Evolutionary conservation across 2,329 filamentous ascomycete species (phyloP).

Genomic region (Calonectria ilicicola): DNA sequence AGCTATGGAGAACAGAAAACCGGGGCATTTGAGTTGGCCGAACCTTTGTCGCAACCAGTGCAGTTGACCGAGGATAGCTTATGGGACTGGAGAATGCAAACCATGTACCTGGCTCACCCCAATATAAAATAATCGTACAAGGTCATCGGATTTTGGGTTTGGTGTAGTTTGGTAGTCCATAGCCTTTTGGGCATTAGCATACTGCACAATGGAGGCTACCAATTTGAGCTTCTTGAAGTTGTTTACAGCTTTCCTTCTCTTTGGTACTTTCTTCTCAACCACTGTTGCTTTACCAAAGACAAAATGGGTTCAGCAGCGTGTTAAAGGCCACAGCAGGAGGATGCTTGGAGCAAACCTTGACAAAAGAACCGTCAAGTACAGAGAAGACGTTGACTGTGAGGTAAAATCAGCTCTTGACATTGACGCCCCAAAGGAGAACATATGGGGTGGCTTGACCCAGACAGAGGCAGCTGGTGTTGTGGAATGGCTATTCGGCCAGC

Average conservation of each 20-base stretch:
- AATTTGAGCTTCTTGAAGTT: background rate
- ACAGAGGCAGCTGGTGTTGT: constrained; percentile 8
- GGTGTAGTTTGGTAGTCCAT: background rate
- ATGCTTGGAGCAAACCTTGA: constrained; percentile 10
- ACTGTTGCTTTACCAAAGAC: constrained; percentile 1
- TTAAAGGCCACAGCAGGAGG: background rate
- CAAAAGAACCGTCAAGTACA: background rate
- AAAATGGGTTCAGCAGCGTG: constrained; percentile 13
- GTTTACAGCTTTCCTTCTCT: background rate
- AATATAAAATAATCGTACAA: background rate
- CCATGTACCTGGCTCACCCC: background rate
- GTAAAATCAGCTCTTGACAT: constrained; percentile 20
- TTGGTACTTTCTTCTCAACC: background rate
- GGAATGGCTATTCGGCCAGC: constrained; percentile 15
- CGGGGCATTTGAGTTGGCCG: background rate
- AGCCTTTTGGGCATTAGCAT: background rate
- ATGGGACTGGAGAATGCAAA: background rate
- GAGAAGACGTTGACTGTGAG: background rate
- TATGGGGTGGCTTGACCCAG: constrained; percentile 7
- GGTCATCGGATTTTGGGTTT: background rate
- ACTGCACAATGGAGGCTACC: background rate
- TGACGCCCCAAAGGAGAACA: constrained; percentile 17
- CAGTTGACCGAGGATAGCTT: background rate
- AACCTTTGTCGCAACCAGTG: background rate
- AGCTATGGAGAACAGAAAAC: background rate